Evolutionary conservation across 495 filamentous ascomycete species (phyloP), one percentile per base, ranked within the genome.

Genomic region (Durotheca rogersii): DNA sequence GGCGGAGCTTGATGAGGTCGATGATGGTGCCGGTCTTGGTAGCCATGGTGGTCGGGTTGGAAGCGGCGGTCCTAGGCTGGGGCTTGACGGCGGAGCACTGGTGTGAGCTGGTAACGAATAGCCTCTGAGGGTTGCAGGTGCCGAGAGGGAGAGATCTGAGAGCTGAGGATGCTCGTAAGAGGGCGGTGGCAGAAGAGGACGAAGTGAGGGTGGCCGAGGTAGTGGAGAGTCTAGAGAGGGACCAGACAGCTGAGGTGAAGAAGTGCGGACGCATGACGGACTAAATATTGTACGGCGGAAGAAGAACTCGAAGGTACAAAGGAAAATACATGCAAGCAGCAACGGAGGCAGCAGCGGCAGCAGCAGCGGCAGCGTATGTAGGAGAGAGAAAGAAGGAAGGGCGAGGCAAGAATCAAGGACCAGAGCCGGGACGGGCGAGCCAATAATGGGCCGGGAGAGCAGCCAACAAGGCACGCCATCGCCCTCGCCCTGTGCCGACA

Each of bases 1-100:
- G 80, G 51, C 84, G 82, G 57, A 56, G 42, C 67, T 76, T 72
- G 70, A 83, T 39, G 52, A 75, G 69, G 6, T 75, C 67, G 55
- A 85, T 65, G 70, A 84, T 70, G 14, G 67, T 12, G 35, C 70
- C 64, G 53, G 71, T 45, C 25, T 43, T 58, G 51, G 44, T 29
- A 32, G 66, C 33, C 66, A 69, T 58, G 23, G 47, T 62, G 47
- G 47, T 46, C 49, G 47, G 61, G n/a, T 41, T 51, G 41, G 51
- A 29, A 18, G 36, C 47, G 15, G 41, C 51, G 15, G 45, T 54
- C 39, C 52, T 54, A 31, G 47, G 16, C 20, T 51, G 47, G 1
- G 44, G 18, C 14, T 35, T 51, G 12, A 29, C 30, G 18, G 12
- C 31, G 7, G 34, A 20, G 45, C 47, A 47, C 39, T 53, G 50